Evolutionary conservation across 768 basidiomycete species (phyloP), one percentile per base, ranked within the genome.

Genomic region (Rhodotorula diobovata): DNA sequence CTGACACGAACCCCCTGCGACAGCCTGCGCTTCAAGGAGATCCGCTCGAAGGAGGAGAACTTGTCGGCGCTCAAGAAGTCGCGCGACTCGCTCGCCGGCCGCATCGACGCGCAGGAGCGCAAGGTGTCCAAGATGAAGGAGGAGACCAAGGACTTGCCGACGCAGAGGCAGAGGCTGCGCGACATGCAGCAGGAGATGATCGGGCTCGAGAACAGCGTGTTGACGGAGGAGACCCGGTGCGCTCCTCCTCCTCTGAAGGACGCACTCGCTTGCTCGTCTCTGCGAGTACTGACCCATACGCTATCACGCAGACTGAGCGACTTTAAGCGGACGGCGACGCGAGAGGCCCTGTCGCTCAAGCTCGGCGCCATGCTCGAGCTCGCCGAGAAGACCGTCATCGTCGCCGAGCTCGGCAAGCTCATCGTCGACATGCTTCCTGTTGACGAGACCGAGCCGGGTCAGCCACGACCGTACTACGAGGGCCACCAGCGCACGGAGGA

Each of bases 361-460:
- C 81, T 83, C 35, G 81, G 80, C 25, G 82, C 81, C 1, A 68
- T 82, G 35, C 78, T 82, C 62, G 82, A 83, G 76, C 73, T 83
- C 21, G 80, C 81, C 30, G 82, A 83, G 76, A 82, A 83, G 76
- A 77, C 80, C 62, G 77, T 77, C 32, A 74, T 83, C 67, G 78
- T 83, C 54, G 81, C 81, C 20, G 82, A 83, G 71, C 77, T 83
- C 18, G 82, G 81, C 34, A 82, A 83, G 75, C 78, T 83, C 25
- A 73, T 83, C 48, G 75, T 82, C 32, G 82, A 82, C 63, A 82
- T 82, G 77, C 78, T 83, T 37, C 81, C 82, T 12, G 76, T 80
- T 21, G 81, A 82, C 41, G 78, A 78, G 60, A 83, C 82, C 14
- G 79, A 80, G 37, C 81, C 82, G 0, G 83, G 82, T 11, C 79